Evolutionary conservation across 2,329 filamentous ascomycete genomes (phyloP), one percentile per base, ranked within the genome.

Genomic region (Xylaria sp.): DNA sequence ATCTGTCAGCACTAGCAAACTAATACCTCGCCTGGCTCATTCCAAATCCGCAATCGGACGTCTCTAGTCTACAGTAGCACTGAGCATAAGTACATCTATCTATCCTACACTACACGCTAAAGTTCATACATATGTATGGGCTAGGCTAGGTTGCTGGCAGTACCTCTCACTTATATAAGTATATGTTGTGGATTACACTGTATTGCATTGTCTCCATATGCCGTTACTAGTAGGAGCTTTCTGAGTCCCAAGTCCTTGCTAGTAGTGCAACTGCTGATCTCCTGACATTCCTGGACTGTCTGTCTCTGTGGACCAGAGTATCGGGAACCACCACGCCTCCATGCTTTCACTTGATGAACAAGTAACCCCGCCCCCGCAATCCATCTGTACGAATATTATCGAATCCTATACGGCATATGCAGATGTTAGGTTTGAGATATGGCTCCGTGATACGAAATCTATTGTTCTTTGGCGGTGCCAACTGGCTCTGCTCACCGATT

Each of bases 1-100:
- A 66, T 60, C 60, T 36, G 66, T 64, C 62, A 68, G 63, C 63
- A 52, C 66, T 70, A 70, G 65, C 65, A 65, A 63, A 56, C 39
- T 56, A 28, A 48, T 50, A 64, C 57, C 60, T 64, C 39, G 20
- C 45, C 39, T 62, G 36, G 53, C 34, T 50, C 65, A 70, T 70
- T 70, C 65, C 67, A 70, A 67, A 64, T 67, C 45, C 60, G 53
- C 28, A 48, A 65, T 65, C 61, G 53, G 58, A 60, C 53, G 57
- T 43, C 30, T 6, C 23, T 58, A 45, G 15, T 13, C 30, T 50
- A 50, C 46, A 53, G n/a, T n/a, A n/a, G n/a, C n/a, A n/a, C n/a
- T n/a, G n/a, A n/a, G n/a, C n/a, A n/a, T n/a, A n/a, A n/a, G n/a
- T n/a, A n/a, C 36, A 1, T n/a, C 28, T 53, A 32, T 28, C 18